A percentile compares a stretch with the other conserved stretches of the same genome.
phyloP scores from a whole-genome alignment of 192 early-diverging fungal genomes.

The Lunasporangiospora selenospora region DNA sequence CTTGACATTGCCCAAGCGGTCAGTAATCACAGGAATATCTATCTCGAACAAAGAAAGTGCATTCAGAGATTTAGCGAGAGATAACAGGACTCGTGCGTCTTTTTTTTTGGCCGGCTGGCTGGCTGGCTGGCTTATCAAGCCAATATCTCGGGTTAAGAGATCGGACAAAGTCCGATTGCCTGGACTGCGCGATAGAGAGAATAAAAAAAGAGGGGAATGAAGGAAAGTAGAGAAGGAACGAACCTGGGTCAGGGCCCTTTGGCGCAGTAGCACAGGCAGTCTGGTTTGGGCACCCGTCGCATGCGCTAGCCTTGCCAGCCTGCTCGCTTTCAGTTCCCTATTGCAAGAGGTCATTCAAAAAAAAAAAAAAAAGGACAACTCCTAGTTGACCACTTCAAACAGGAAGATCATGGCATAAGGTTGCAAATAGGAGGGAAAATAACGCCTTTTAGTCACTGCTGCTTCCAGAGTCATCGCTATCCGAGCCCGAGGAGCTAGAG shows the following conservation, averaged over 20 bases:
- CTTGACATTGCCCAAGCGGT: constrained; percentile 68
- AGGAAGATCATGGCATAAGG: too few species aligned
- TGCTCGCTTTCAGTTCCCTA: constrained; percentile 73
- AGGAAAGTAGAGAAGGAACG: not conserved
- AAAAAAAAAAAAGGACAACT: not conserved
- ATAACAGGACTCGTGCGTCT: not conserved
- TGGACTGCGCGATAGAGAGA: constrained; percentile 1
- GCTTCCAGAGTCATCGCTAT: constrained; percentile 88
- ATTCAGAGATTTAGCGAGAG: not conserved
- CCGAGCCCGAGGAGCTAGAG: constrained; percentile 69
- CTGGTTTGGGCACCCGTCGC: constrained; percentile 86
- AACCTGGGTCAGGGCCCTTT: constrained; percentile 82
- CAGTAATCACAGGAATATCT: constrained; percentile 70
- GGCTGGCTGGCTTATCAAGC: too few species aligned
- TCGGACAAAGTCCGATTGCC: too few species aligned
- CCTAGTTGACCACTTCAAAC: too few species aligned
- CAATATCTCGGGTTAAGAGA: too few species aligned
- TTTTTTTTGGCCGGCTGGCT: not conserved
- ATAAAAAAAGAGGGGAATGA: not conserved
- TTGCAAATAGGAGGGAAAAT: too few species aligned
- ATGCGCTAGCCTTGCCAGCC: constrained; percentile 77
- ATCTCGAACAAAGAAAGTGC: not conserved
- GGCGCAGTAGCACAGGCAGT: constrained; percentile 75
- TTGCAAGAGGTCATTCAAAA: not conserved
- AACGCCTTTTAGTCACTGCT: constrained; percentile 77